Conservation (phyloP, 1,139 yeast genomes). For the Pichia norvegensis region DNA sequence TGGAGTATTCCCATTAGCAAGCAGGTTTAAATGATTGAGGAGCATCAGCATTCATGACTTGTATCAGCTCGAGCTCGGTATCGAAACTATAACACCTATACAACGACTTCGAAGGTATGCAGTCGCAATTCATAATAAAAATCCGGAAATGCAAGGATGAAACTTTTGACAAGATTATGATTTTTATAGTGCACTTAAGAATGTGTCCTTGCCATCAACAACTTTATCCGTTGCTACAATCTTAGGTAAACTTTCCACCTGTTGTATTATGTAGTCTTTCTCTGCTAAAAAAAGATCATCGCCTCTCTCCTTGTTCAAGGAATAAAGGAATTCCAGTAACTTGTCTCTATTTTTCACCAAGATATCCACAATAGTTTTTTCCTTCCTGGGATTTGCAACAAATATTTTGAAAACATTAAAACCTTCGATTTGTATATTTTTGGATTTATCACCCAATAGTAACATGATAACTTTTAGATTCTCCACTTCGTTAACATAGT, state of each 20-base stretch:
- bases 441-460: slow-evolving; percentile 77
- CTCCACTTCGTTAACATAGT: slow-evolving; percentile 71
- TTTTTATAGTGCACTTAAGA: not conserved
- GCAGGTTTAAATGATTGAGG: too few species aligned
- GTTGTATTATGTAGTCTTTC: slow-evolving; percentile 68
- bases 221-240: slow-evolving; percentile 21
- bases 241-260: slow-evolving; percentile 63
- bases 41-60: too few species aligned
- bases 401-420: slow-evolving; percentile 89
- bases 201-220: slow-evolving; percentile 1
- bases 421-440: slow-evolving; percentile 82
- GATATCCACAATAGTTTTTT: slow-evolving; percentile 72
- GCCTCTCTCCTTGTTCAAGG: slow-evolving; percentile 49
- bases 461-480: slow-evolving; percentile 84
- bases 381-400: slow-evolving; percentile 89
- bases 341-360: slow-evolving; percentile 75
- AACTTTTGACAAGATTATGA: too few species aligned
- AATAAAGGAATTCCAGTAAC: slow-evolving; percentile 59
- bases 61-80: too few species aligned
- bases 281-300: slow-evolving; percentile 72
- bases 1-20: too few species aligned
- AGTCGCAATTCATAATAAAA: too few species aligned
- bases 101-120: too few species aligned
- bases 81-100: too few species aligned
- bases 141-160: not conserved